Base-by-base conservation (phyloP, 2,329 filamentous ascomycete species). In the Colletotrichum eleusines region DNA sequence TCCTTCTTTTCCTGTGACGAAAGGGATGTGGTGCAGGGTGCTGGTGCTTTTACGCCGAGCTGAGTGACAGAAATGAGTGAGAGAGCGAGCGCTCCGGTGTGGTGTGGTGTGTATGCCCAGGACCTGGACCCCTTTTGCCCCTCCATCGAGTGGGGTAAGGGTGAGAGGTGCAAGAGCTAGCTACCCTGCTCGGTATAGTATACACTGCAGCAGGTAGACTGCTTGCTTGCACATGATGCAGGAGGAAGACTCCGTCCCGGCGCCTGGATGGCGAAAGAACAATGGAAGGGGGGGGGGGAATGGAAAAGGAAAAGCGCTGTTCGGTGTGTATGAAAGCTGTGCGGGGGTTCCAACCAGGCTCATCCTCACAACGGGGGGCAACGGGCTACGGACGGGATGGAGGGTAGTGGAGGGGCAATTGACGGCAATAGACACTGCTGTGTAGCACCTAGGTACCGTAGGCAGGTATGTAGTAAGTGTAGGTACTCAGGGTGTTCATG, bases 121-220 rank as follows among this genome's bases (percentile, higher is more conserved):
- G 69, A 71, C 65, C 69, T 71, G 58, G 69, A 67, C 53, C 58
- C 64, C 50, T 58, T 71, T 58, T 67, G 63, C 68, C 63, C 68
- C 69, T 71, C 69, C 58, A 66, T 50, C n/a, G 31, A 54, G 69
- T 71, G 69, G 69, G 64, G 69, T 59, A 69, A 53, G 18, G 18
- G 6, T 63, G 26, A 42, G 60, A 63, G 48, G 60, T 42, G 26
- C 46, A 44, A 71, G 58, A 63, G 64, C 53, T 71, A 63, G 58
- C 53, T 71, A 31, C 58, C 59, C 69, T 69, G 65, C 58, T 46
- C 53, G 55, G 58, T 71, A 33, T 51, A 33, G 4, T 7, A n/a
- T n/a, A n/a, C n/a, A n/a, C n/a, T n/a, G n/a, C n/a, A n/a, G n/a
- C 7, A 33, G 31, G 31, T 33, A 54, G 26, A 46, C 50, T 57